Conservation (phyloP, 169 alveolate genomes). For the Plasmodium inui region DNA sequence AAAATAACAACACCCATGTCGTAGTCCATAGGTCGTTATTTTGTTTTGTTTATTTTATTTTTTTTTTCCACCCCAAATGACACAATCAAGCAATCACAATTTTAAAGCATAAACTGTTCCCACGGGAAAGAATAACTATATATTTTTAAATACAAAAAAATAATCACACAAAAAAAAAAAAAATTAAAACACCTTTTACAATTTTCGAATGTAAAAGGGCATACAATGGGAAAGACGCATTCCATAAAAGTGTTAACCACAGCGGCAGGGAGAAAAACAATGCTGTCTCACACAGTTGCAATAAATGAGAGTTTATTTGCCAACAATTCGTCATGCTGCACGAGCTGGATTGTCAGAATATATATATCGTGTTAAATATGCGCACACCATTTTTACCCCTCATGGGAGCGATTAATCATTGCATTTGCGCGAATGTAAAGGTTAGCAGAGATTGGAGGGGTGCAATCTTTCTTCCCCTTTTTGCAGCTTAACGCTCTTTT, state of each 20-base stretch:
- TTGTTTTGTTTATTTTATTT: neutral
- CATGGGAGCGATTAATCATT: neutral
- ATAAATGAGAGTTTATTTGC: neutral
- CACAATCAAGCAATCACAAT: neutral
- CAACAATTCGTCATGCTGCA: neutral
- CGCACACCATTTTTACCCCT: neutral
- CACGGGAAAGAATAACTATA: neutral
- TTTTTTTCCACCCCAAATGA: neutral
- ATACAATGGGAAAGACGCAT: neutral
- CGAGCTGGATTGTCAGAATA: neutral
- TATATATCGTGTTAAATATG: neutral
- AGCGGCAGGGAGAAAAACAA: neutral
- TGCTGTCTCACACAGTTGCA: neutral
- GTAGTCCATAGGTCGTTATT: neutral
- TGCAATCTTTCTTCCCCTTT: neutral
- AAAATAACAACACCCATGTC: neutral
- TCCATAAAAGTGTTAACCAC: neutral
- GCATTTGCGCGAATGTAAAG: neutral
- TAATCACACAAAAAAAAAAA: neutral
- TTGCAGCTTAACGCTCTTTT: neutral
- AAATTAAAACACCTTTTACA: neutral
- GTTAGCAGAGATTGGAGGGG: neutral
- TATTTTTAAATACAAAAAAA: neutral
- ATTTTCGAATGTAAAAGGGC: neutral
- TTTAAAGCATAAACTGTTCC: conserved; percentile 14